Evolutionary conservation across 306 rosid genomes (phyloP).

Genomic region (Psophocarpus tetragonolobus): DNA sequence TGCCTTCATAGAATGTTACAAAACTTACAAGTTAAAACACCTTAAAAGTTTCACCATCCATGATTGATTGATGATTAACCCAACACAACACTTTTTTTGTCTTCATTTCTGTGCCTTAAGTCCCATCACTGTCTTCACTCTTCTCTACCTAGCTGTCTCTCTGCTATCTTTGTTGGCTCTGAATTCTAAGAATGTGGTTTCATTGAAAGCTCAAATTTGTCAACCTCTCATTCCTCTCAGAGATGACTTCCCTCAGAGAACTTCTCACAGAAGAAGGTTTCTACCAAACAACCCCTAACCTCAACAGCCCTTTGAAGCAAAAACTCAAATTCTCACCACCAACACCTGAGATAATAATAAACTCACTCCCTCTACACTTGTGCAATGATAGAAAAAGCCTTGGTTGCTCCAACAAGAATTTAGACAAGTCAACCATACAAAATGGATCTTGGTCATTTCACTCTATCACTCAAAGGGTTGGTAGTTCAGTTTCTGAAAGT

Average conservation of each 20-base stretch:
- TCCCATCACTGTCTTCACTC: slow-evolving; percentile 9
- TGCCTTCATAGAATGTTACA: neutral
- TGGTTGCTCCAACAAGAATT: slow-evolving; percentile 35
- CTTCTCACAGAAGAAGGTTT: slow-evolving; percentile 68
- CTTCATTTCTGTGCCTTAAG: neutral
- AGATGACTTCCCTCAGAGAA: slow-evolving; percentile 66
- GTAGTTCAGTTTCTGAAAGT: slow-evolving; percentile 42
- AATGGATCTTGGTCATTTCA: slow-evolving; percentile 47
- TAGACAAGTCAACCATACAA: neutral
- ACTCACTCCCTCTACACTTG: slow-evolving; percentile 47
- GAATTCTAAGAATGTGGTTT: slow-evolving; percentile 45
- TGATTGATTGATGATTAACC: slow-evolving; percentile 26
- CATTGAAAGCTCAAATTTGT: slow-evolving; percentile 33
- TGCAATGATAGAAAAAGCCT: slow-evolving; percentile 44
- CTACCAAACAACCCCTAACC: slow-evolving; percentile 27
- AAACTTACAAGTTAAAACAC: neutral
- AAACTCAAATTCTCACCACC: slow-evolving; percentile 14
- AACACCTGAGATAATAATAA: slow-evolving; percentile 29
- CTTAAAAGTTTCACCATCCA: slow-evolving; percentile 34
- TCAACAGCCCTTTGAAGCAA: neutral
- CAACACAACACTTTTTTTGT: slow-evolving; percentile 34
- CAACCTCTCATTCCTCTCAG: slow-evolving; percentile 3
- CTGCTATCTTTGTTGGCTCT: slow-evolving; percentile 31
- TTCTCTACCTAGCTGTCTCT: slow-evolving; percentile 24
- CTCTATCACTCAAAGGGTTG: slow-evolving; percentile 39